Evolutionary conservation across 805 yeast species (phyloP), one percentile per base, ranked within the genome.

Genomic region (Kodamaea lidongshanica): DNA sequence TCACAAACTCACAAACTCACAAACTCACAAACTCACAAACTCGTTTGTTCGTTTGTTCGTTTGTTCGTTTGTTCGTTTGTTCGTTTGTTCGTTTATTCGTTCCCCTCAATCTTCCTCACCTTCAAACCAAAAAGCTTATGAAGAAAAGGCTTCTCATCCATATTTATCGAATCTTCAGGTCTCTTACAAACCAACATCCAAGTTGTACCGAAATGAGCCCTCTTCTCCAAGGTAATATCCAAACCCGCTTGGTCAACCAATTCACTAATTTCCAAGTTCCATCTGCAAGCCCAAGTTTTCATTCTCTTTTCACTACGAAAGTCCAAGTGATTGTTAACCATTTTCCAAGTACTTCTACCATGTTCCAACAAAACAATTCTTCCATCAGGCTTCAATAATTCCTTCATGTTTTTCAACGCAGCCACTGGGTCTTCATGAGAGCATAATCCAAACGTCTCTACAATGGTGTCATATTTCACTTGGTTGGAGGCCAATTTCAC

Each of bases 251-350:
- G 77, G 50, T 82, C 88, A 16, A 92, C 69, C 23, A 92, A 66
- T 44, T 81, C 94, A 14, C 88, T 94, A 42, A 92, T 84, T 50
- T 92, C 97, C 40, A 92, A 62, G 51, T 92, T 92, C 96, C 97
- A 92, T 49, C 97, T 67, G 56, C 98, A 92, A 1, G 96, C 98
- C 96, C 97, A 92, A 3, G 79, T 76, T 36, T 80, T 74, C 60
- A 88, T 73, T 56, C 96, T 79, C 43, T 75, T 73, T 38, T 76
- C 87, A 3, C 96, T 88, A 39, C 92, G 68, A 37, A 74, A 73
- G 54, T 92, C 96, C 53, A 92, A 64, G 33, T 81, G 75, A 16
- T 74, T 70, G 56, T 92, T 92, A 42, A 92, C 72, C 30, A 79
- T 74, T 31, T 76, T 79, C 62, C 78, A 86, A 0, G 75, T 66